A percentile compares a stretch with the other conserved stretches of the same genome.
Conservation (phyloP, 352 stramenopile species). For the Globisporangium polare region DNA sequence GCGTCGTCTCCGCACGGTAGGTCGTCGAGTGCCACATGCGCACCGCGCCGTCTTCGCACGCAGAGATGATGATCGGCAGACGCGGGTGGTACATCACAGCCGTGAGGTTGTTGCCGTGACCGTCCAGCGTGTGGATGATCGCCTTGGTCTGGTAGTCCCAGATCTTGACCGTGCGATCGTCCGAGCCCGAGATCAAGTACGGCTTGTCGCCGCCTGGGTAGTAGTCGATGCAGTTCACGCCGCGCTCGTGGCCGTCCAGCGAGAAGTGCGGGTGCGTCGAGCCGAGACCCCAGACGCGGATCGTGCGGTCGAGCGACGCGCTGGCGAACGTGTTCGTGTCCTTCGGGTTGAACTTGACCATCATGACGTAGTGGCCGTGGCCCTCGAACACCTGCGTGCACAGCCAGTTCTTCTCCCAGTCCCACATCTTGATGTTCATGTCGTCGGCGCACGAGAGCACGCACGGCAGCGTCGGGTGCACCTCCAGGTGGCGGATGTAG, state of each 20-base stretch:
- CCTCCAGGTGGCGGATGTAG: constrained; percentile 97
- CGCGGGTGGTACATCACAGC: constrained; percentile 98
- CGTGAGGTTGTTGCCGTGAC: constrained; percentile 99
- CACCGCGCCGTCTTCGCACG: constrained; percentile 96
- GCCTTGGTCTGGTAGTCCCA: constrained; percentile 99
- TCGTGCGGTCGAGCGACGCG: constrained; percentile 95
- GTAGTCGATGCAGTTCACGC: constrained; percentile 99
- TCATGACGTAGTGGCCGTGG: constrained; percentile 99
- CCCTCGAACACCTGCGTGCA: constrained; percentile 86
- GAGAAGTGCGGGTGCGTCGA: constrained; percentile 92
- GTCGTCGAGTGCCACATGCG: constrained; percentile 93
- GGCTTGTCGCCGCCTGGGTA: constrained; percentile 98
- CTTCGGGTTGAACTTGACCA: constrained; percentile 99
- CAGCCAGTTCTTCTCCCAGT: constrained; percentile 91
- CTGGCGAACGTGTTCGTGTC: constrained; percentile 99
- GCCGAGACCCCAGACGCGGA: constrained; percentile 95
- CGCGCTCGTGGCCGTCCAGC: constrained; percentile 92
- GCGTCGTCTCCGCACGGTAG: constrained; percentile 96
- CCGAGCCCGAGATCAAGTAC: constrained; percentile 96
- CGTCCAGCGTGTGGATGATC: constrained; percentile 98
- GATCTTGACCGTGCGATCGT: constrained; percentile 98
- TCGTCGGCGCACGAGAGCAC: constrained; percentile 97
- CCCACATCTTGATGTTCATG: constrained; percentile 99
- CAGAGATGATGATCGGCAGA: constrained; percentile 97
- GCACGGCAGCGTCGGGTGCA: constrained; percentile 97